Base-by-base conservation (phyloP, 441 rosid species). In the Cnidoscolus chayamansa region DNA sequence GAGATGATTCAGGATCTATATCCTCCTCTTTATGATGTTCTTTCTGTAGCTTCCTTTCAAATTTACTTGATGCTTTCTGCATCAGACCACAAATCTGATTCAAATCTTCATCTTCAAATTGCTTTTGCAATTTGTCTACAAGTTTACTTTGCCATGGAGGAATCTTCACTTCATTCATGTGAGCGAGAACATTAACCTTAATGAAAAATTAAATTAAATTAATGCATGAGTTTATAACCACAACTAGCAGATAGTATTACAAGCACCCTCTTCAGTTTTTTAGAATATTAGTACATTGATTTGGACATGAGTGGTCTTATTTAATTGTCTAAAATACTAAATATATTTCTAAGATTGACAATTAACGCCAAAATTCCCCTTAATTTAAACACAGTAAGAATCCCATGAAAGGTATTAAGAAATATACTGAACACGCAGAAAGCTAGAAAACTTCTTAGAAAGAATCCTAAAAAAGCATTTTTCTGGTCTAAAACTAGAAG, bases 131-230 rank as follows among this genome's bases (percentile, higher is more conserved):
- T 60, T 67, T n/a, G 45, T 77, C 63, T 1, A 90, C 80, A 6
- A 6, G 4, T 9, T 37, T 2, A 66, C 75, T 80, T 10, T 67
- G 56, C 58, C 77, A 55, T 19, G 72, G 40, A 0, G 71, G 30
- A 43, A 83, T 74, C 74, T 80, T 63, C 75, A 88, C 86, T 77
- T 87, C 91, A 68, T 85, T 81, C 35, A 85, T 72, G 74, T 90
- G 97, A 0, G 93, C 85, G 61, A 89, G 79, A 67, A 90, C 88
- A 78, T 90, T 88, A 32, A 90, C 97, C 97, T 93, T 80, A 69
- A 79, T 19, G 37, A 32, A 56, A 40, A 25, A 25, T 25, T 25
- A 25, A 25, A 25, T 25, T 25, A 25, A 25, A 13, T 32, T 1
- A 67, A 16, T 30, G 37, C 31, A 70, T 54, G 45, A 55, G 47